Conservation (phyloP, 208 protist species). For the Acanthamoeba royreba region DNA sequence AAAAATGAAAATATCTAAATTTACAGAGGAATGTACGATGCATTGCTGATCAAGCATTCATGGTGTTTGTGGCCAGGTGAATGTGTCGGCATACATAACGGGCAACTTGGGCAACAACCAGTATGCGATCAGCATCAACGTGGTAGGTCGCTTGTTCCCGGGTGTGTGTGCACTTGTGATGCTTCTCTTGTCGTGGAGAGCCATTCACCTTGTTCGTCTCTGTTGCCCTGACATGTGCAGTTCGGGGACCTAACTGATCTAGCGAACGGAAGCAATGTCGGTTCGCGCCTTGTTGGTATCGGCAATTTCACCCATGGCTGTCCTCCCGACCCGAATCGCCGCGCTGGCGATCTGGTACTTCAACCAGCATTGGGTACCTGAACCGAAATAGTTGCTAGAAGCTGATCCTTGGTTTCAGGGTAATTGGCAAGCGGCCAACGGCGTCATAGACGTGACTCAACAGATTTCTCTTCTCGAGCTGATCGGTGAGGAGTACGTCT, state of each 20-base stretch:
- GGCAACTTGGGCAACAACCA: neutral
- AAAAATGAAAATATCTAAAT: too few species aligned
- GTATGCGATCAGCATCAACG: neutral
- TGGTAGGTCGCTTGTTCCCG: too few species aligned
- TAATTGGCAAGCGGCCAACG: neutral
- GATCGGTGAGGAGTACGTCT: neutral
- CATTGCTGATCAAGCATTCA: too few species aligned
- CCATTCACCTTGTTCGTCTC: too few species aligned
- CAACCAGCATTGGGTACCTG: too few species aligned
- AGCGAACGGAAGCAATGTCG: neutral
- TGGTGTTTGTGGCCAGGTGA: too few species aligned
- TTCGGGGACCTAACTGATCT: neutral
- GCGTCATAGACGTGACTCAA: neutral
- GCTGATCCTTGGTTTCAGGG: neutral
- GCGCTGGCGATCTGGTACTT: neutral
- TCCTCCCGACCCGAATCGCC: neutral
- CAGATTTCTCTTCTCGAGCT: neutral
- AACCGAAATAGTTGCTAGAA: too few species aligned
- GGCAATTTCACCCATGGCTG: neutral
- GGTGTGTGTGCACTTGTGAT: too few species aligned
- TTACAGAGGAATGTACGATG: too few species aligned
- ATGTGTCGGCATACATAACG: neutral
- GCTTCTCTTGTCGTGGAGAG: too few species aligned
- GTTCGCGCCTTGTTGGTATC: neutral
- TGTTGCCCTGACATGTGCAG: too few species aligned